Percentiles rank a stretch among this genome's conserved stretches.
Conservation (phyloP, 2,329 filamentous ascomycete species). For the Phaeosphaeriaceae sp. region DNA sequence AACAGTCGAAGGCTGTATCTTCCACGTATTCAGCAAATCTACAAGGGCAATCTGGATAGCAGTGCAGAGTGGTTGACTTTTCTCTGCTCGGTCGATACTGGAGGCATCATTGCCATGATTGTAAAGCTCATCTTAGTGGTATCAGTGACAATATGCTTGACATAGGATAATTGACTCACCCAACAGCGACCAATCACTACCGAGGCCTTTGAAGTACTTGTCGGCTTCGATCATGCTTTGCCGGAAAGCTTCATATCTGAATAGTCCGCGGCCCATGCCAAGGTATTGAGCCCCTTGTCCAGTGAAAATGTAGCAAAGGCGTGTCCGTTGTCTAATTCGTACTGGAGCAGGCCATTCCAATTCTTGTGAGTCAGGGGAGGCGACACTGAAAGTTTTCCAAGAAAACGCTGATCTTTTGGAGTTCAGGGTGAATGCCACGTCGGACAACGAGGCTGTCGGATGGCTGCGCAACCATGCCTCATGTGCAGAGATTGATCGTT, state of each 20-base stretch:
- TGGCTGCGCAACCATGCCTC: not conserved
- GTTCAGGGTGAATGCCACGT: slow-evolving; percentile 16
- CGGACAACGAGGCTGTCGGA: not conserved
- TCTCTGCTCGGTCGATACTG: slow-evolving; percentile 2
- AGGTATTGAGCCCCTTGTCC: slow-evolving; percentile 42
- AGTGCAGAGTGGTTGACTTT: slow-evolving; percentile 28
- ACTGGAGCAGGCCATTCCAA: not conserved
- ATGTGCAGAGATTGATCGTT: not conserved
- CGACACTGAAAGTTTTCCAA: slow-evolving; percentile 12
- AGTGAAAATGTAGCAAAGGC: slow-evolving; percentile 28
- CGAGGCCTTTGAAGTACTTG: slow-evolving; percentile 14
- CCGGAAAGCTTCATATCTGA: slow-evolving; percentile 17
- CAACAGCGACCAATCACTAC: slow-evolving; percentile 16
- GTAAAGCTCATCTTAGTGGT: slow-evolving; percentile 15
- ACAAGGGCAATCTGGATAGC: slow-evolving; percentile 28
- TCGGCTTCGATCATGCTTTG: slow-evolving; percentile 15
- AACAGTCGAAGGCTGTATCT: slow-evolving; percentile 17
- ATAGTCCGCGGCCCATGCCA: slow-evolving; percentile 32
- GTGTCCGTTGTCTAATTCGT: not conserved
- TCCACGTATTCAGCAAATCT: slow-evolving; percentile 22
- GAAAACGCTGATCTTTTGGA: slow-evolving; percentile 14
- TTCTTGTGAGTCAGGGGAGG: not conserved
- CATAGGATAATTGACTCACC: not conserved
- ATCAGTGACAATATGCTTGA: not conserved
- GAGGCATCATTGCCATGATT: slow-evolving; percentile 7